Conservation (phyloP, 805 yeast species). For the Suhomyces xylopsoci region DNA sequence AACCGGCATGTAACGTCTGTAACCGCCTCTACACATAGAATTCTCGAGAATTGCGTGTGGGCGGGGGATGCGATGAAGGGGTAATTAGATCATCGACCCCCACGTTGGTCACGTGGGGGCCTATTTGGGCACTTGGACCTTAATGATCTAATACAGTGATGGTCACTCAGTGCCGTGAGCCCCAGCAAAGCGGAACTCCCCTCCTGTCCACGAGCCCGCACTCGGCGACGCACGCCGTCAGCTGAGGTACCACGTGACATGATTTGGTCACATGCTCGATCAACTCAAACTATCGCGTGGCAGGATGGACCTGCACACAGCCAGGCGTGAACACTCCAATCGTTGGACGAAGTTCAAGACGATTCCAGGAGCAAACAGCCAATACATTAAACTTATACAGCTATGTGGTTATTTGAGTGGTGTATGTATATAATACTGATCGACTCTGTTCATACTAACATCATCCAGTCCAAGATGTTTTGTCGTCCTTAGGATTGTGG, state of each 20-base stretch:
- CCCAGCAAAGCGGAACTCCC: neutral
- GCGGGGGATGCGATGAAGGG: neutral
- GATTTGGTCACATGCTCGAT: neutral
- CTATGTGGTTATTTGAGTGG: constrained; percentile 39
- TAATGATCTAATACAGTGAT: neutral
- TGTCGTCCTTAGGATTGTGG: constrained; percentile 47
- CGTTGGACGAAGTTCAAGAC: neutral
- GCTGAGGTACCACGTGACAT: neutral
- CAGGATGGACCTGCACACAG: neutral
- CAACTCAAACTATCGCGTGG: neutral
- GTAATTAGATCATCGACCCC: neutral
- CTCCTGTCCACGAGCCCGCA: neutral
- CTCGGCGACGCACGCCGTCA: too few species aligned
- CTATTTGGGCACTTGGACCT: neutral
- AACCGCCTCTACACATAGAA: too few species aligned
- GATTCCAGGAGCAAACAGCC: neutral
- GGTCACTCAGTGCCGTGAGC: neutral
- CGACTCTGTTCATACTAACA: constrained; percentile 11
- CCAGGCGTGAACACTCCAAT: neutral
- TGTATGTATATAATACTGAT: constrained; percentile 23
- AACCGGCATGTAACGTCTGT: too few species aligned
- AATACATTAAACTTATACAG: neutral
- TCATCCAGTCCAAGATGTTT: constrained; percentile 41
- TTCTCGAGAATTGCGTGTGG: neutral
- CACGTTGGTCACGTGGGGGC: neutral